Base-by-base conservation (phyloP, 345 rosid species). In the Anastatica hierochuntica region DNA sequence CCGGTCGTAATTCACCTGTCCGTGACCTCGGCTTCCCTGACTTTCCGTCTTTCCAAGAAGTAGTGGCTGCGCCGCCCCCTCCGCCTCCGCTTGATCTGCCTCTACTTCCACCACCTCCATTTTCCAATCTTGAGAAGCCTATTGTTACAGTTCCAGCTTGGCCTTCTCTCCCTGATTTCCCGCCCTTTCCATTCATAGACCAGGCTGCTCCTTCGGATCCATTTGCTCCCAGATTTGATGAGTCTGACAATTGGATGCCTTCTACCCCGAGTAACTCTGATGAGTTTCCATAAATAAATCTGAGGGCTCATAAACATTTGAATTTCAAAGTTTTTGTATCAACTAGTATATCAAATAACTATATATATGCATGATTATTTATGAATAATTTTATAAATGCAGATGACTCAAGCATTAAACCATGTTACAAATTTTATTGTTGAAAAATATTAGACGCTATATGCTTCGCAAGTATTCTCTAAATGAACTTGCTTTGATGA, bases 11-110 rank as follows among this genome's bases (percentile, higher is more conserved):
- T 20, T 14, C 71, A 38, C 65, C 71, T 1, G 64, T 66, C 36
- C 65, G 19, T 11, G 71, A 66, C 31, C 63, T 65, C n/a, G 64
- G 70, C 1, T 49, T 35, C 26, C 65, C 65, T 10, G 38, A 59
- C 2, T 31, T 66, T 11, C 66, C 60, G 1, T 37, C 65, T 30
- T 48, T 54, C 7, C 69, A 64, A 48, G 69, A 55, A 48, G 23
- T 50, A 9, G 9, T 56, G 10, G 47, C 13, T 9, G 7, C 56
- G 0, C 56, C 64, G 0, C 64, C 64, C 0, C 56, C 65, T 0
- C 65, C 61, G n/a, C n/a, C n/a, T 27, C 44, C 46, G 2, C 56
- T 50, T 8, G 60, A 56, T 56, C 0, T 29, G 20, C 56, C 64
- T 26, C 33, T 48, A 7, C 21, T 48, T 11, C 52, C 52, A 4